These are phyloP conservation scores for Cryomyces antarcticus DNA, from an alignment of 495 filamentous ascomycete species.

Conservation along the genomic window DNA sequence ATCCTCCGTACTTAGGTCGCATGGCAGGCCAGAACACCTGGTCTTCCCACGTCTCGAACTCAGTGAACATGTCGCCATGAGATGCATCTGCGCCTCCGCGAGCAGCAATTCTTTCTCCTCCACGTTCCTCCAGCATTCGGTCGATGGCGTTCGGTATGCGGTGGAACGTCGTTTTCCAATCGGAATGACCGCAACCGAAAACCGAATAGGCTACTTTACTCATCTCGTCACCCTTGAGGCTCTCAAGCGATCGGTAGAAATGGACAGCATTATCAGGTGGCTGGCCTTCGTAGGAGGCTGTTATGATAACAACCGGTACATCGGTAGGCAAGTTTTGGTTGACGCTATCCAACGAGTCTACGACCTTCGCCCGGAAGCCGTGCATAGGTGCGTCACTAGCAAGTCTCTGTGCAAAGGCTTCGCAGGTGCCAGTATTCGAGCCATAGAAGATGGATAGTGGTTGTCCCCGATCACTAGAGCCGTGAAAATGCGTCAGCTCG, in stretches of 20 bases:
- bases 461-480: conserved; percentile 6
- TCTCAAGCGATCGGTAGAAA: conserved; percentile 45
- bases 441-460: conserved; percentile 50
- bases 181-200: conserved; percentile 40
- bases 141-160: conserved; percentile 46
- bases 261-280: conserved; percentile 54
- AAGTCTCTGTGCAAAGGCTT: conserved; percentile 41
- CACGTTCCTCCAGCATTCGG: conserved; percentile 5
- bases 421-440: conserved; percentile 58
- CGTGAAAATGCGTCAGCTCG: too few relatives aligned
- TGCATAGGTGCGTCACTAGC: conserved; percentile 34
- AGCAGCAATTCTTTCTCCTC: conserved; percentile 3
- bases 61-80: conserved; percentile 7
- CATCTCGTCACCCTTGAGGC: conserved; percentile 25
- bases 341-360: conserved; percentile 39
- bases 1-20: not conserved
- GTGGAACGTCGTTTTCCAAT: conserved; percentile 59
- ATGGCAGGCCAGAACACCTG: conserved; percentile 6
- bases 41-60: conserved; percentile 8
- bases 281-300: conserved; percentile 54
- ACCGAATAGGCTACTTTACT: conserved; percentile 38
- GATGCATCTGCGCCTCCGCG: conserved; percentile 4
- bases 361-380: conserved; percentile 32
- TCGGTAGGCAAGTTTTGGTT: conserved; percentile 38
- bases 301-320: conserved; percentile 43